Conservation (phyloP, 345 rosid genomes). For the Sisymbrium irio region DNA sequence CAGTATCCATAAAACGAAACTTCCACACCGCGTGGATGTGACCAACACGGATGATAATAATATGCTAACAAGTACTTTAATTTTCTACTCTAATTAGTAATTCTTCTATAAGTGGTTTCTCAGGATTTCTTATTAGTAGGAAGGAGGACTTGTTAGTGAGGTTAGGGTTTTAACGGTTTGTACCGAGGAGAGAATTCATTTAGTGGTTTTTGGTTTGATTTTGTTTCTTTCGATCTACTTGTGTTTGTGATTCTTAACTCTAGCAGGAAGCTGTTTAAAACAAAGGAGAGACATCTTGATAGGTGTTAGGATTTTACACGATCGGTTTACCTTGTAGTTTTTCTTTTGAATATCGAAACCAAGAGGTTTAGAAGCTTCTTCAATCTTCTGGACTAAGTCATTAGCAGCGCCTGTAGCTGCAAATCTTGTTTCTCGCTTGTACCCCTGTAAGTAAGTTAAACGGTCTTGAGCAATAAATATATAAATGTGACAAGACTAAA, state of each 20-base stretch:
- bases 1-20: not conserved
- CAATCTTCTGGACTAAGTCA: constrained; percentile 87
- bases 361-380: constrained; percentile 92
- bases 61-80: not conserved
- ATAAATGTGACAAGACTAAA: not conserved
- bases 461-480: not conserved
- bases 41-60: not conserved
- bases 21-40: not conserved
- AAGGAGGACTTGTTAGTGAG: not conserved
- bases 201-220: not conserved
- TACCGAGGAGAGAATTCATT: not conserved
- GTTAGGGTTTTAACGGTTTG: not conserved
- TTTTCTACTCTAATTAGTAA: not conserved
- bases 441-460: constrained; percentile 50
- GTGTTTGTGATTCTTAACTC: not conserved
- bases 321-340: constrained; percentile 70
- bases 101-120: not conserved
- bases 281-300: not conserved
- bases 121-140: not conserved
- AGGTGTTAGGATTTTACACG: constrained; percentile 5
- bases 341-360: constrained; percentile 94
- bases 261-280: not conserved
- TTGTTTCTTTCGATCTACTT: not conserved
- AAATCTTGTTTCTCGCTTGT: constrained; percentile 93
- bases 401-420: constrained; percentile 85